A percentile compares a stretch with the other conserved stretches of the same genome.
Evolutionary conservation across 345 rosid species (phyloP).

Genomic region (Brassica carinata): DNA sequence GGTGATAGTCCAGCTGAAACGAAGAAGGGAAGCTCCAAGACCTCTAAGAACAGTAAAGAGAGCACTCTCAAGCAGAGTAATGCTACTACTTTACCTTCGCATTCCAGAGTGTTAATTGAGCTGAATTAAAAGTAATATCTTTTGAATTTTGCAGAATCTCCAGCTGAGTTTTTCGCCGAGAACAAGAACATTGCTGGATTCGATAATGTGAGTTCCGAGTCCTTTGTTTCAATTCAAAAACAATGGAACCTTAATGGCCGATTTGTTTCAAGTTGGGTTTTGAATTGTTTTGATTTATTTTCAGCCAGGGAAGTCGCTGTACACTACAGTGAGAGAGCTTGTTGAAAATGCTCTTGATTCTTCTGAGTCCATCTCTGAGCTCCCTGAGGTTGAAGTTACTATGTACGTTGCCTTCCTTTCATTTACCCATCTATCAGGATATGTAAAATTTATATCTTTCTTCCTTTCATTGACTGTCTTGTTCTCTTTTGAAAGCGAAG

Average conservation of each 20-base stretch:
- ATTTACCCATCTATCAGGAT: not conserved
- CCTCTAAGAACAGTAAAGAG: conserved; percentile 59
- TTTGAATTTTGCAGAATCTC: conserved; percentile 66
- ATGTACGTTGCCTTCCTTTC: conserved; percentile 54
- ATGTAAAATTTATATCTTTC: too few species aligned
- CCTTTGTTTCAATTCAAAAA: not conserved
- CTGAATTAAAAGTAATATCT: not conserved
- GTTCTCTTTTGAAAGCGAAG: conserved; percentile 63
- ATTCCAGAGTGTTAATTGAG: not conserved
- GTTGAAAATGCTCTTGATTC: conserved; percentile 97
- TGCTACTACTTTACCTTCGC: conserved; percentile 11
- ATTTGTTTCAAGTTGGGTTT: conserved; percentile 2
- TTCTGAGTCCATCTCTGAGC: conserved; percentile 88
- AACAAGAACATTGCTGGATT: conserved; percentile 99
- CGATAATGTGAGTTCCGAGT: conserved; percentile 66
- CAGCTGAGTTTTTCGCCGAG: conserved; percentile 98
- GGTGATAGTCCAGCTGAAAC: conserved; percentile 51
- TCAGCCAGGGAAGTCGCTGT: conserved; percentile 91
- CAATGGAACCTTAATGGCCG: not conserved
- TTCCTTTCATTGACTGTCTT: conserved; percentile 6
- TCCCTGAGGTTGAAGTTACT: conserved; percentile 81
- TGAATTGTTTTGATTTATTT: conserved; percentile 24
- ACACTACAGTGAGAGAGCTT: conserved; percentile 91
- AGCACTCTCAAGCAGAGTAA: conserved; percentile 88
- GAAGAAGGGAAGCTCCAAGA: conserved; percentile 68